Evolutionary conservation across 1,284 basidiomycete genomes (phyloP).

Genomic region (Apiotrichum mycotoxinovorans): DNA sequence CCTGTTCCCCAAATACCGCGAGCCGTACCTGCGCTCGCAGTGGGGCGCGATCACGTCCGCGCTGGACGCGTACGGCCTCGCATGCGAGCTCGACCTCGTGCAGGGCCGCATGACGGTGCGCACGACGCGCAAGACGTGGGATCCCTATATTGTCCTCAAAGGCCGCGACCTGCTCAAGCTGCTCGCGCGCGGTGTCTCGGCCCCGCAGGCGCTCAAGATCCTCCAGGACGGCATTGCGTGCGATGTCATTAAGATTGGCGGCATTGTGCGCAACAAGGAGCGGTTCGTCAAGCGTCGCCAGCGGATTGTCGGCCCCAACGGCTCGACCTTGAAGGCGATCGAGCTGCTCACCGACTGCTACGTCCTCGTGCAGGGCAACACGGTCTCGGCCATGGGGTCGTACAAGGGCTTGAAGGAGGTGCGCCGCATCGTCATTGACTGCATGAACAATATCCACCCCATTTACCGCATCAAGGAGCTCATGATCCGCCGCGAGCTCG

Average conservation of each 20-base stretch:
- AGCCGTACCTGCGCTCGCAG: conserved; percentile 90
- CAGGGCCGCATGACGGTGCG: conserved; percentile 96
- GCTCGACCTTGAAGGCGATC: conserved; percentile 97
- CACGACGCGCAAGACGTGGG: conserved; percentile 94
- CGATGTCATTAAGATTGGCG: conserved; percentile 98
- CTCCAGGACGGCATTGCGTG: conserved; percentile 86
- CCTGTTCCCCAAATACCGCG: conserved; percentile 96
- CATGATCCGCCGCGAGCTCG: conserved; percentile 97
- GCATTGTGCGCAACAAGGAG: conserved; percentile 90
- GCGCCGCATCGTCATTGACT: conserved; percentile 89
- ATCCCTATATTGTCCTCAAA: conserved; percentile 94
- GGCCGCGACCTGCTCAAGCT: conserved; percentile 95
- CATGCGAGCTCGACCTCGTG: conserved; percentile 89
- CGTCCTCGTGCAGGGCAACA: conserved; percentile 96
- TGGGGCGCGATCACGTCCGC: conserved; percentile 91
- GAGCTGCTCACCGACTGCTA: conserved; percentile 96
- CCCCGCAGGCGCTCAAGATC: conserved; percentile 77
- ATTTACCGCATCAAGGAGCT: conserved; percentile 99
- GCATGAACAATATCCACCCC: conserved; percentile 99
- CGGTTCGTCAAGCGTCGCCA: conserved; percentile 94
- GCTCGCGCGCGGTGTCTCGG: conserved; percentile 82
- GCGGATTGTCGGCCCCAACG: conserved; percentile 94
- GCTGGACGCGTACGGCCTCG: conserved; percentile 76
- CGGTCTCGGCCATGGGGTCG: conserved; percentile 95
- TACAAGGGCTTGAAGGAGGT: conserved; percentile 96